Percentiles rank a stretch among this genome's conserved stretches.
Evolutionary conservation across 192 early-diverging fungal species (phyloP).

Genomic region (Coemansia sp.): DNA sequence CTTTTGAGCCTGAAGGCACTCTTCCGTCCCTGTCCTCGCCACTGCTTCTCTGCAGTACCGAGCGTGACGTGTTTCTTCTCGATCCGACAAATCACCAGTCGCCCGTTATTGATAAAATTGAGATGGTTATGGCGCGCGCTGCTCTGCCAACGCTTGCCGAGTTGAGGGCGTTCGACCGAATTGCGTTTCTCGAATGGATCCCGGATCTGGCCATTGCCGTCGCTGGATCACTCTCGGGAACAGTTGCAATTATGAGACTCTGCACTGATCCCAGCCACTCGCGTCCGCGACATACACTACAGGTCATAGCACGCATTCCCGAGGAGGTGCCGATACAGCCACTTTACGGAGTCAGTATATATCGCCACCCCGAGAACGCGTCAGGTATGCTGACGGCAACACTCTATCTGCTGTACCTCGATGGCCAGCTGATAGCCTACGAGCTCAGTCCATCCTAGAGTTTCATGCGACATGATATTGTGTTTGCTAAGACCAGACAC

Average conservation of each 20-base stretch:
- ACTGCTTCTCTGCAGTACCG: constrained; percentile 39
- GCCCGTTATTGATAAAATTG: constrained; percentile 34
- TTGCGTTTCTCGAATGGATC: constrained; percentile 49
- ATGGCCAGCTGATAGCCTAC: constrained; percentile 28
- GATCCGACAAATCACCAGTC: constrained; percentile 16
- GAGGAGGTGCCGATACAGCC: constrained; percentile 9
- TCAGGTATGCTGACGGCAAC: constrained; percentile 2
- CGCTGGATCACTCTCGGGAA: constrained; percentile 30
- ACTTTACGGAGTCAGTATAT: constrained; percentile 39
- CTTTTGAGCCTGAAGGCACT: constrained; percentile 3
- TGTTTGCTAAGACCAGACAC: background rate
- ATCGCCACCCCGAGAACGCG: constrained; percentile 22
- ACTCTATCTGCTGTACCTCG: constrained; percentile 25
- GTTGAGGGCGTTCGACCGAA: constrained; percentile 30
- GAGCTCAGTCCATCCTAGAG: constrained; percentile 15
- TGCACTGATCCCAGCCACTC: background rate
- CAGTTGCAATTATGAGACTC: constrained; percentile 23
- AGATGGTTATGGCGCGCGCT: constrained; percentile 14
- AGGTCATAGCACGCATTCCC: constrained; percentile 20
- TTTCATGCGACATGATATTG: background rate
- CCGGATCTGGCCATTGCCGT: constrained; percentile 37
- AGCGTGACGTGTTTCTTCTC: constrained; percentile 30
- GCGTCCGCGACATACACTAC: constrained; percentile 8
- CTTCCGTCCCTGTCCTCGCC: constrained; percentile 13
- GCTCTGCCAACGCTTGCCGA: constrained; percentile 11